Evolutionary conservation across 106 monocot genomes (phyloP).

Genomic region (Phalaenopsis aphrodite): DNA sequence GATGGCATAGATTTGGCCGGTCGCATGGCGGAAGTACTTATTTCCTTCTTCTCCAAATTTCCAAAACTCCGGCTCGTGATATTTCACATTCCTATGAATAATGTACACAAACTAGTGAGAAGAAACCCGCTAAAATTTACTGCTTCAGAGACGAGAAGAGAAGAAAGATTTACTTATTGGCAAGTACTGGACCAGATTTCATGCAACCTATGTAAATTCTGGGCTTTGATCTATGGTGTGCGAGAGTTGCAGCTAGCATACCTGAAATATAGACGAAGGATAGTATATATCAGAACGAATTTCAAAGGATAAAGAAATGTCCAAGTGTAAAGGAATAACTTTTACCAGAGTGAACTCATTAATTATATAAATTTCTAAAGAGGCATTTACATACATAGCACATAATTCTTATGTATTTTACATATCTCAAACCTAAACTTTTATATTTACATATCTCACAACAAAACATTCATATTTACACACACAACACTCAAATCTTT

Average conservation of each 20-base stretch:
- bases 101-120: neutral
- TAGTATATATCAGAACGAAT: neutral
- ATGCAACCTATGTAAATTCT: slow-evolving; percentile 74
- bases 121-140: neutral
- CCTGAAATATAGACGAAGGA: slow-evolving; percentile 23
- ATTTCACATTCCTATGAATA: slow-evolving; percentile 37
- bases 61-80: slow-evolving; percentile 59
- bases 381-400: too few species aligned
- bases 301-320: neutral
- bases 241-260: slow-evolving; percentile 50
- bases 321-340: neutral
- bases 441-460: too few species aligned
- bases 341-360: too few species aligned
- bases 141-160: neutral
- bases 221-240: slow-evolving; percentile 35
- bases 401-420: too few species aligned
- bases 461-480: too few species aligned
- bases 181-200: slow-evolving; percentile 82
- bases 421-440: too few species aligned
- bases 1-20: slow-evolving; percentile 57
- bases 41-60: slow-evolving; percentile 63
- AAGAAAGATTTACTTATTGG: slow-evolving; percentile 44
- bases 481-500: too few species aligned
- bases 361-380: neutral
- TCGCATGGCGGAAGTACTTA: slow-evolving; percentile 65